Conservation (phyloP, 1,284 basidiomycete genomes). For the Puccinia horiana region DNA sequence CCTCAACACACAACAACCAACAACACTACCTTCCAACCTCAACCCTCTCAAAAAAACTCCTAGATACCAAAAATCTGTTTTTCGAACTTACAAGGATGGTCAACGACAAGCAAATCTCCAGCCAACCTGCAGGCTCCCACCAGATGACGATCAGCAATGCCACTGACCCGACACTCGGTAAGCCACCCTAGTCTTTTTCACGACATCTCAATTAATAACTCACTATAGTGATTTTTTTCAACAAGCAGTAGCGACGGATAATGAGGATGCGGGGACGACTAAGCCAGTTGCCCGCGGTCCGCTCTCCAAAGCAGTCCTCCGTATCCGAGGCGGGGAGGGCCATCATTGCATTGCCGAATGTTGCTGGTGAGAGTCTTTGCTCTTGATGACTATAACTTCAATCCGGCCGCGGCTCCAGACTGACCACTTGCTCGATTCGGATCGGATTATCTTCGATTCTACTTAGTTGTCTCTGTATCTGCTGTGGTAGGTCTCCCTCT, state of each 20-base stretch:
- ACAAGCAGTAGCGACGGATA: no score
- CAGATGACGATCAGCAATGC: slow-evolving; percentile 20
- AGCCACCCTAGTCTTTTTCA: background rate
- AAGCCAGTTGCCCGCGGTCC: background rate
- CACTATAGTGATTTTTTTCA: no score
- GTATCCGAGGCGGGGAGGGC: slow-evolving; percentile 30
- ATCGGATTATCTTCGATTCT: background rate
- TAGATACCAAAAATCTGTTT: no score
- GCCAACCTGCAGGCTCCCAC: background rate
- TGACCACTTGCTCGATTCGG: background rate
- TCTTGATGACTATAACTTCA: background rate
- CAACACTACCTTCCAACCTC: no score
- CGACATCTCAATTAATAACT: no score
- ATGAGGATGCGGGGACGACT: background rate
- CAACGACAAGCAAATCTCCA: background rate
- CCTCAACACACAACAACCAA: no score
- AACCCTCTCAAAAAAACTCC: no score
- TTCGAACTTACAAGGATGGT: no score
- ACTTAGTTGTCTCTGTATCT: slow-evolving; percentile 41
- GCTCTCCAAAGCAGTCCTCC: slow-evolving; percentile 25
- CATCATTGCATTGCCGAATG: slow-evolving; percentile 40
- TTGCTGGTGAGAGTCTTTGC: slow-evolving; percentile 11
- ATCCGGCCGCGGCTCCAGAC: background rate
- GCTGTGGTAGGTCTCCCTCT: slow-evolving; percentile 16
- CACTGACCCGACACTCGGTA: background rate